Base-by-base conservation (phyloP, 768 basidiomycete species). In the Hygrocybe coccinea region DNA sequence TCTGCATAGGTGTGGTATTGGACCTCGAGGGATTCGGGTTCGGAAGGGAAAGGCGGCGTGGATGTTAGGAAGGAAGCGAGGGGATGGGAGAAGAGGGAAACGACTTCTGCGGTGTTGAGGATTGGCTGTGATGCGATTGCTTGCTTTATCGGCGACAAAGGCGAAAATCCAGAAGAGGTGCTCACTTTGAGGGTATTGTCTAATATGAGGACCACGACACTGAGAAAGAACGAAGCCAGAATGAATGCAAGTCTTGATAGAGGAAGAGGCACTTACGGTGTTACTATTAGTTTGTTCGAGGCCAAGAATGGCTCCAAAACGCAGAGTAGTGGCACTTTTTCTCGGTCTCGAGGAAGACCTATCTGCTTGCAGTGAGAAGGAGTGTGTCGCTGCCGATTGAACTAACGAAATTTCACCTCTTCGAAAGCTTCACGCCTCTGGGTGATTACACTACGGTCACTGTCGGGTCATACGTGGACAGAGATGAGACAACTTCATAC, bases 401-500 rank as follows among this genome's bases (percentile, higher is more conserved):
- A 50, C n/a, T 29, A 35, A 36, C 11, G 34, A 17, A n/a, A 22
- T 56, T 67, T 6, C 54, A 91, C 93, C 81, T 95, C 93, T 69
- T 95, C 93, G 56, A 82, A 93, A 0, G 92, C 91, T 72, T 95
- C 92, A 41, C 92, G 79, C 52, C 93, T 74, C 91, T 93, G 52
- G 0, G 54, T 12, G 22, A 36, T 7, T 12, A 24, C 43, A 35
- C 36, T 43, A 34, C 11, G 5, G 3, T 35, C 17, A 35, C n/a
- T 50, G 5, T 24, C 11, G 24, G 3, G 10, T 36, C 7, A 15
- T 5, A 24, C 12, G 7, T n/a, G 15, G 25, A 12, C 29, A 14
- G 6, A 17, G n/a, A 41, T 44, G 56, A 14, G 24, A 12, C 35
- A 33, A 8, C 19, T 15, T 74, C 84, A 62, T 66, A 92, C 91